Evolutionary conservation across 768 basidiomycete species (phyloP).

Genomic region (Amyloporia xantha): DNA sequence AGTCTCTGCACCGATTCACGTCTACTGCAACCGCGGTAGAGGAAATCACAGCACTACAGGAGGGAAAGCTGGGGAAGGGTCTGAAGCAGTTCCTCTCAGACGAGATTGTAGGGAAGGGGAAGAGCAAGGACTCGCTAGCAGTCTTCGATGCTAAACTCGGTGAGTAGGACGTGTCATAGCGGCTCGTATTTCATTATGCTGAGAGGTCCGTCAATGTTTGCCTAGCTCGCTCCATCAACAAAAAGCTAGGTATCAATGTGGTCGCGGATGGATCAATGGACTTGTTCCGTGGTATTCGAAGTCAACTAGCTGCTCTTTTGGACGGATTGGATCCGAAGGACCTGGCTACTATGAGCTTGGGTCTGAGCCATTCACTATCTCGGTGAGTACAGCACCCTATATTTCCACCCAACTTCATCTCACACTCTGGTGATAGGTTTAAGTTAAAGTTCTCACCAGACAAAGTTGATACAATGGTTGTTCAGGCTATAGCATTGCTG

Average conservation of each 20-base stretch:
- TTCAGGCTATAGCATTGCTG: constrained; percentile 95
- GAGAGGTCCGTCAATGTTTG: background rate
- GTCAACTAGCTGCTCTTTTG: constrained; percentile 78
- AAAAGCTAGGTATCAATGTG: constrained; percentile 91
- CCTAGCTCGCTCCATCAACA: constrained; percentile 78
- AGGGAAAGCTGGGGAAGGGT: constrained; percentile 88
- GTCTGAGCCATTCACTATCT: constrained; percentile 94
- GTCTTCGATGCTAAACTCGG: constrained; percentile 91
- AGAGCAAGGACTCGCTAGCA: constrained; percentile 76
- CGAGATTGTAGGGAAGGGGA: constrained; percentile 82
- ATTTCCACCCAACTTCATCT: background rate
- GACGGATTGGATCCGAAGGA: constrained; percentile 92
- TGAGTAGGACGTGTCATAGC: constrained; percentile 29
- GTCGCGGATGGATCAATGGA: constrained; percentile 60
- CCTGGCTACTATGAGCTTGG: constrained; percentile 94
- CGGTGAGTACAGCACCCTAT: constrained; percentile 59
- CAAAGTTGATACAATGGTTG: constrained; percentile 99
- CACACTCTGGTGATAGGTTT: too few relatives aligned
- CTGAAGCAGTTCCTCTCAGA: constrained; percentile 91
- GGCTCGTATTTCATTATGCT: background rate
- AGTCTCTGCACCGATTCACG: constrained; percentile 92
- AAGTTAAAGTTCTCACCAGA: constrained; percentile 99
- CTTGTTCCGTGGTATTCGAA: constrained; percentile 92
- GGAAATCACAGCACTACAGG: constrained; percentile 89
- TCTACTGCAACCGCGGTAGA: constrained; percentile 97